Percentiles rank a stretch among this genome's conserved stretches.
phyloP scores from a whole-genome alignment of 2,329 filamentous ascomycete species.

The Didymella pinodella region DNA sequence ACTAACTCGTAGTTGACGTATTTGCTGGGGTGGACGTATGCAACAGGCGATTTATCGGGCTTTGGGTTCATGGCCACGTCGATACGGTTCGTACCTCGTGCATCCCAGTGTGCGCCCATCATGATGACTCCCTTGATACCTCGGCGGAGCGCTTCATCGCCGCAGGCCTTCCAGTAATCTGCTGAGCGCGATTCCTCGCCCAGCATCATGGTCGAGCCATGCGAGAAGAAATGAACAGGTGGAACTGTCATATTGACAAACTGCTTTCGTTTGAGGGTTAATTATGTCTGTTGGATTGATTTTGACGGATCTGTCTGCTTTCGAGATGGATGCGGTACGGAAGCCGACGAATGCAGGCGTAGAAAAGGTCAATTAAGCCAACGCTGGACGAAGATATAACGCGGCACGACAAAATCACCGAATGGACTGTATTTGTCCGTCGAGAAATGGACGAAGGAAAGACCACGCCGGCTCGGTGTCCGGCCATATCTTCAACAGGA shows the following conservation, averaged over 20 bases:
- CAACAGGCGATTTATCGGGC: conserved; percentile 69
- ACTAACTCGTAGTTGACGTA: conserved; percentile 69
- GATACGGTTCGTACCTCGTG: conserved; percentile 61
- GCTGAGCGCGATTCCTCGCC: conserved; percentile 69
- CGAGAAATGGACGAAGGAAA: background rate
- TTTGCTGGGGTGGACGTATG: conserved; percentile 71
- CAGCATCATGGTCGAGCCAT: conserved; percentile 77
- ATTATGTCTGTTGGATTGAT: background rate
- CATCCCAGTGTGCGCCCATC: conserved; percentile 76
- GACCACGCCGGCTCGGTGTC: conserved; percentile 1
- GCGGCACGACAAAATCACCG: background rate
- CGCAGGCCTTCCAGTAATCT: conserved; percentile 71
- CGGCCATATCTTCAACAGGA: conserved; percentile 4
- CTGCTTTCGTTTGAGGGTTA: background rate
- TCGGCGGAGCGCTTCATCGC: conserved; percentile 67
- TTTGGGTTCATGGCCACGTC: conserved; percentile 68
- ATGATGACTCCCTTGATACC: conserved; percentile 70
- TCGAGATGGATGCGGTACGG: background rate
- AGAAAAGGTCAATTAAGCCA: background rate
- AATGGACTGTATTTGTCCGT: background rate
- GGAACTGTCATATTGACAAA: conserved; percentile 47
- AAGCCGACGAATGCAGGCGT: background rate
- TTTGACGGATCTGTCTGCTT: background rate
- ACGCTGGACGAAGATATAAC: background rate
- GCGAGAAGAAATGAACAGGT: conserved; percentile 72